A percentile compares a stretch with the other conserved stretches of the same genome.
Conservation (phyloP, 2,329 filamentous ascomycete genomes). For the Exophiala xenobiotica region DNA sequence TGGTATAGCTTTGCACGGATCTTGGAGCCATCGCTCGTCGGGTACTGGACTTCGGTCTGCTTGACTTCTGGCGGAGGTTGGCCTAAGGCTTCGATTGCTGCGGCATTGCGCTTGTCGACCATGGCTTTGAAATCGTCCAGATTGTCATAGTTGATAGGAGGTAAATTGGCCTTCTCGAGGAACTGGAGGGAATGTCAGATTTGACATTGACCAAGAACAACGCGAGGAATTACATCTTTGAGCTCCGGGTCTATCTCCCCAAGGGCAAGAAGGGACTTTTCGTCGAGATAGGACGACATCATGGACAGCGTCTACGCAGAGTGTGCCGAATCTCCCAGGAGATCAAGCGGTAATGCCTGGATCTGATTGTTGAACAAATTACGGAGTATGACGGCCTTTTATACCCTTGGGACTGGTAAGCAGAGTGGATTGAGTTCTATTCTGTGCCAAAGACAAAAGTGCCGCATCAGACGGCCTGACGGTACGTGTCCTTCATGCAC, state of each 20-base stretch:
- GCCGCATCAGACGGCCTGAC: too few relatives aligned
- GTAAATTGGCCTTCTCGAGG: conserved; percentile 25
- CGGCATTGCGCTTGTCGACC: conserved; percentile 24
- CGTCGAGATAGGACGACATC: conserved; percentile 17
- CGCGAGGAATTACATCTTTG: conserved; percentile 25
- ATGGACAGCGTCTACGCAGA: too few relatives aligned
- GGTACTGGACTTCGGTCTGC: conserved; percentile 28
- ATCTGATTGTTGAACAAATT: too few relatives aligned
- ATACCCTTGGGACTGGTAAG: too few relatives aligned
- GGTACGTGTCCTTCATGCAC: too few relatives aligned
- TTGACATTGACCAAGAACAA: background rate
- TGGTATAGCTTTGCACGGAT: conserved; percentile 31
- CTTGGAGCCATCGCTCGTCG: conserved; percentile 29
- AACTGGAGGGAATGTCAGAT: conserved; percentile 20
- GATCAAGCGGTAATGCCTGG: background rate
- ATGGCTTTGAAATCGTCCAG: conserved; percentile 23
- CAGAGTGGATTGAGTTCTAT: too few relatives aligned
- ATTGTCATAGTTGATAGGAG: conserved; percentile 22
- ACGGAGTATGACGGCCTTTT: too few relatives aligned
- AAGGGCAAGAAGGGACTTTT: conserved; percentile 32
- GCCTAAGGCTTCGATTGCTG: conserved; percentile 16
- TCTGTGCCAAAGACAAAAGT: too few relatives aligned
- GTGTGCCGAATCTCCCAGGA: too few relatives aligned
- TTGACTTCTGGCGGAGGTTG: conserved; percentile 24
- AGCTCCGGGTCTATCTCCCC: conserved; percentile 35